These are phyloP conservation scores for Aspergillus proliferans DNA, from an alignment of 2,329 filamentous ascomycete genomes.

Conservation along the genomic window DNA sequence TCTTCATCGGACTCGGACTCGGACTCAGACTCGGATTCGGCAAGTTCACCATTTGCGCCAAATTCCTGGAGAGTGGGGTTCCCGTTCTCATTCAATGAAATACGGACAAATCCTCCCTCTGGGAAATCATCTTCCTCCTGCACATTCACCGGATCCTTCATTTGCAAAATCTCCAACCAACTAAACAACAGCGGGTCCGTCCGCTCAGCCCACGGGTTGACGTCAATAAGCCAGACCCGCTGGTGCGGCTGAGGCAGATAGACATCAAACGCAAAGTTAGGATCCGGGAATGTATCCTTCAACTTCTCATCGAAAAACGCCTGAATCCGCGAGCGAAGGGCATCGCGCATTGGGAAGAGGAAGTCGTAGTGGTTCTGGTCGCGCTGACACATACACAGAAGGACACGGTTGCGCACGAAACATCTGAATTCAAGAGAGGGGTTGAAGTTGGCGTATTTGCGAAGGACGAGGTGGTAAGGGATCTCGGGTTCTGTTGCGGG, in stretches of 20 bases:
- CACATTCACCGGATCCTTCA: constrained; percentile 45
- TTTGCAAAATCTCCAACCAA: constrained; percentile 77
- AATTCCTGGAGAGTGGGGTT: constrained; percentile 8
- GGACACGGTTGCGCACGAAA: constrained; percentile 75
- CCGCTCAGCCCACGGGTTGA: constrained; percentile 87
- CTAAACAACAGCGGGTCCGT: constrained; percentile 86
- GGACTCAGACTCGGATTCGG: constrained; percentile 20
- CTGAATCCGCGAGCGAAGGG: constrained; percentile 62
- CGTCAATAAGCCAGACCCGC: constrained; percentile 78
- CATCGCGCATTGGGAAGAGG: constrained; percentile 59
- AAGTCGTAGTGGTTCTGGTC: constrained; percentile 90
- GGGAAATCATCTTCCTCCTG: constrained; percentile 26
- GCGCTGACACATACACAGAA: constrained; percentile 80
- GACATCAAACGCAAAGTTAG: constrained; percentile 82
- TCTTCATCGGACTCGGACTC: constrained; percentile 31
- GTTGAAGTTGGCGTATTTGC: constrained; percentile 82
- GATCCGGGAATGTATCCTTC: constrained; percentile 72
- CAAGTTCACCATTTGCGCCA: constrained; percentile 18
- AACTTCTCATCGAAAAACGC: constrained; percentile 72
- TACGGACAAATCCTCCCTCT: constrained; percentile 29
- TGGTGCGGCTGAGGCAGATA: constrained; percentile 75
- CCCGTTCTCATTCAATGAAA: constrained; percentile 24
- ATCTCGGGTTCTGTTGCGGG: constrained; percentile 41
- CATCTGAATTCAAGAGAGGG: constrained; percentile 91
- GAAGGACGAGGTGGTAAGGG: constrained; percentile 73